Evolutionary conservation across 2,329 filamentous ascomycete genomes (phyloP).

Genomic region (Bertia moriformis): DNA sequence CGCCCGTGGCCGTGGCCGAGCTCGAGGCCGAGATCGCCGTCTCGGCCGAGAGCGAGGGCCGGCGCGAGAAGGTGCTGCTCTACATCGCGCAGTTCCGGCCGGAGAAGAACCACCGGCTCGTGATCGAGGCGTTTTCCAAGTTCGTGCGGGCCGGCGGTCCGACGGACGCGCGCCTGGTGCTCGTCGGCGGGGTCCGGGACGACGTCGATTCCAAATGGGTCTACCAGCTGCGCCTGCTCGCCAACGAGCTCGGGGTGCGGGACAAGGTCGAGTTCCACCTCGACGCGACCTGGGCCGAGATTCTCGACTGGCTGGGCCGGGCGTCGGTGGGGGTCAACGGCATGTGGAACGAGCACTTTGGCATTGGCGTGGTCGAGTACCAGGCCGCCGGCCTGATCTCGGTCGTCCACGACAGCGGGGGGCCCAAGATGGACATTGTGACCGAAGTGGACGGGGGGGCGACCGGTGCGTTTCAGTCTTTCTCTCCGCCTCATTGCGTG

Average conservation of each 20-base stretch:
- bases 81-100: conserved; percentile 97
- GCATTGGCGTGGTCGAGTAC: conserved; percentile 95
- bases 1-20: conserved; percentile 79
- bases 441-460: conserved; percentile 62
- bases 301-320: conserved; percentile 63
- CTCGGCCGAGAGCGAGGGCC: conserved; percentile 50
- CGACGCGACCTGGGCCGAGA: conserved; percentile 77
- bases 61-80: conserved; percentile 58
- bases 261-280: conserved; percentile 76
- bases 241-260: conserved; percentile 73
- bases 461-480: conserved; percentile 41
- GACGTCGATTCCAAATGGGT: conserved; percentile 68
- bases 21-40: conserved; percentile 63
- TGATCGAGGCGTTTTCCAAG: conserved; percentile 69
- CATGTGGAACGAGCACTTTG: conserved; percentile 99
- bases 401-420: conserved; percentile 85
- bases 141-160: conserved; percentile 49
- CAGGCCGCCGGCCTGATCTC: conserved; percentile 86
- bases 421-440: conserved; percentile 87
- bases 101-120: conserved; percentile 86
- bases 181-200: conserved; percentile 86
- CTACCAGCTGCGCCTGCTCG: conserved; percentile 74
- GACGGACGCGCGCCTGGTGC: conserved; percentile 51
- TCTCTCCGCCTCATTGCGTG: neutral
- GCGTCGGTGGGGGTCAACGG: conserved; percentile 83